Evolutionary conservation across 2,329 filamentous ascomycete species (phyloP).

Genomic region (Penicillium sp.): DNA sequence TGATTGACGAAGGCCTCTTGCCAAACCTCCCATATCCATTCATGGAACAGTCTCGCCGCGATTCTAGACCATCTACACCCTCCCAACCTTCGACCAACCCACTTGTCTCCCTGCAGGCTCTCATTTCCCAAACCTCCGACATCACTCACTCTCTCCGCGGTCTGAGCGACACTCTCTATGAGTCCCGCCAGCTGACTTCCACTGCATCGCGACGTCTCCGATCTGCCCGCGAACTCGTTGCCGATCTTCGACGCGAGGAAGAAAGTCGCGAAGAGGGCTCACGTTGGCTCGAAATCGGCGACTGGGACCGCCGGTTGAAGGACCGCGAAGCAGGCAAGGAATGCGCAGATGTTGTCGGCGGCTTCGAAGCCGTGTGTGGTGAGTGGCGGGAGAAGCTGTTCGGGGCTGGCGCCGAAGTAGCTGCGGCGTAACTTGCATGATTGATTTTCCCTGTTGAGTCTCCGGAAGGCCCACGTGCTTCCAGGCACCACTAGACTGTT

Average conservation of each 20-base stretch:
- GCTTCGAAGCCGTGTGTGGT: constrained; percentile 88
- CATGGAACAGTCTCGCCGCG: constrained; percentile 28
- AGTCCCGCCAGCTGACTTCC: constrained; percentile 84
- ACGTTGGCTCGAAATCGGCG: constrained; percentile 74
- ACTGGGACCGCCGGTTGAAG: constrained; percentile 75
- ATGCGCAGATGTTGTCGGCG: constrained; percentile 83
- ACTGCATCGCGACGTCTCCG: constrained; percentile 76
- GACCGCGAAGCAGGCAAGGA: constrained; percentile 78
- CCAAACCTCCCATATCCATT: constrained; percentile 52
- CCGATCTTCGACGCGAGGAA: constrained; percentile 79
- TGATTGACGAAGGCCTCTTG: constrained; percentile 53
- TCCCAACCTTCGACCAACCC: constrained; percentile 41
- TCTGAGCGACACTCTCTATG: constrained; percentile 87
- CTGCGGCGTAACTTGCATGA: constrained; percentile 26
- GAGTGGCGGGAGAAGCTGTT: constrained; percentile 76
- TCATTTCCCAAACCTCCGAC: constrained; percentile 70
- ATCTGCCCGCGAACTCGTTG: constrained; percentile 78
- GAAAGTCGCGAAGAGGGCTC: constrained; percentile 80
- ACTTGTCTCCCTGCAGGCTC: constrained; percentile 64
- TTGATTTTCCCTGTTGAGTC: neutral
- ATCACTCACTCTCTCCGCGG: constrained; percentile 78
- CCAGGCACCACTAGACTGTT: constrained; percentile 9
- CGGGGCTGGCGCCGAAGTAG: constrained; percentile 40
- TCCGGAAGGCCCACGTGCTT: neutral
- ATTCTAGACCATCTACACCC: constrained; percentile 30